phyloP scores from a whole-genome alignment of 345 rosid genomes.

The Eucalyptus paniculata region DNA sequence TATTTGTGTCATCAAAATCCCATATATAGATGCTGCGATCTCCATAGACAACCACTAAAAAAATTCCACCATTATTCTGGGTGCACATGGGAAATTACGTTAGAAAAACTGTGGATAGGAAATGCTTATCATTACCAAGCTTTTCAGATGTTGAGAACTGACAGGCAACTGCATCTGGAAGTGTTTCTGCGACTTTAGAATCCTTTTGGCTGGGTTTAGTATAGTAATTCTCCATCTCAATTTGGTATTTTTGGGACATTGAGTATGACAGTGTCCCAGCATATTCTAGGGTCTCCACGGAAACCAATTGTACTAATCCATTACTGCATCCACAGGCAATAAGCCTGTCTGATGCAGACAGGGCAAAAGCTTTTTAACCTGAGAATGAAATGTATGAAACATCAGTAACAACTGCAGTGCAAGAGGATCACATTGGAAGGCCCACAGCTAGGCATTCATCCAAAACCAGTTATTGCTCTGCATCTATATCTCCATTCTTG shows the following conservation, averaged over 20 bases:
- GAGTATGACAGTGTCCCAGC: conserved; percentile 41
- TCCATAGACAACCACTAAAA: conserved; percentile 64
- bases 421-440: background rate
- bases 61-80: background rate
- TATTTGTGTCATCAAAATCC: conserved; percentile 49
- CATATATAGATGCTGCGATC: conserved; percentile 69
- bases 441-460: background rate
- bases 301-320: conserved; percentile 49
- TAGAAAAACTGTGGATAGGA: background rate
- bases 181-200: conserved; percentile 2
- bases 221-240: conserved; percentile 1
- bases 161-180: conserved; percentile 79
- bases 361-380: conserved; percentile 68
- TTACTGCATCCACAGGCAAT: conserved; percentile 77
- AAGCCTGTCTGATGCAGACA: conserved; percentile 48
- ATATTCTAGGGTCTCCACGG: conserved; percentile 20
- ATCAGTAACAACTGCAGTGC: background rate
- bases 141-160: conserved; percentile 54
- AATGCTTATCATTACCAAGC: conserved; percentile 25
- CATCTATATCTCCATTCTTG: background rate
- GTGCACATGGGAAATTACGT: background rate
- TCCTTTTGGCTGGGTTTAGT: conserved; percentile 1
- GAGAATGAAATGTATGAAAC: conserved; percentile 5
- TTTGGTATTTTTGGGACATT: conserved; percentile 20
- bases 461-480: background rate